Conservation (phyloP, 2,329 filamentous ascomycete species). For the Ophiostoma novo-ulmi region DNA sequence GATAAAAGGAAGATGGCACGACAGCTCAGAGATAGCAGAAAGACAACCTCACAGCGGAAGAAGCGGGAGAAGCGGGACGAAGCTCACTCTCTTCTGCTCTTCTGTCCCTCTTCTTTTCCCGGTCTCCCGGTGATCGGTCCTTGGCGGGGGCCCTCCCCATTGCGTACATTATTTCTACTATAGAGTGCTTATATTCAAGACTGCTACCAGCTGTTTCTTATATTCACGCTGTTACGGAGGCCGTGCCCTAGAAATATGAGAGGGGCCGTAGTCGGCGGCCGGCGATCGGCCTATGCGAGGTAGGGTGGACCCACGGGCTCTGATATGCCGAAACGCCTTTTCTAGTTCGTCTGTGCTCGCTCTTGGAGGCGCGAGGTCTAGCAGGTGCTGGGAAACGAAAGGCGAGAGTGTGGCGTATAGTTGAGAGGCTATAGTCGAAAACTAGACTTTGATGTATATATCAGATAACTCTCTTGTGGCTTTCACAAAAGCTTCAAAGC, state of each 20-base stretch:
- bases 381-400: background rate
- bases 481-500: too few species aligned
- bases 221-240: background rate
- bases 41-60: too few species aligned
- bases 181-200: background rate
- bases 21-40: background rate
- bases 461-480: too few species aligned
- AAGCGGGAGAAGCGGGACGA: background rate
- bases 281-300: slow-evolving; percentile 8
- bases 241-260: background rate
- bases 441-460: too few species aligned
- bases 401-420: background rate
- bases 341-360: background rate
- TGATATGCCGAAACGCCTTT: background rate
- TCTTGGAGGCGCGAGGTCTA: background rate
- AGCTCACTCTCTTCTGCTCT: background rate
- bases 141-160: background rate
- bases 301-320: background rate
- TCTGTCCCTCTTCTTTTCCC: background rate
- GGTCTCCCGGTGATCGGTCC: background rate
- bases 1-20: background rate
- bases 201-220: background rate
- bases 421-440: background rate
- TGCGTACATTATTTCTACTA: background rate
- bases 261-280: slow-evolving; percentile 14